Evolutionary conservation across 345 rosid species (phyloP), one percentile per base, ranked within the genome.

Genomic region (Dipteronia dyeriana): DNA sequence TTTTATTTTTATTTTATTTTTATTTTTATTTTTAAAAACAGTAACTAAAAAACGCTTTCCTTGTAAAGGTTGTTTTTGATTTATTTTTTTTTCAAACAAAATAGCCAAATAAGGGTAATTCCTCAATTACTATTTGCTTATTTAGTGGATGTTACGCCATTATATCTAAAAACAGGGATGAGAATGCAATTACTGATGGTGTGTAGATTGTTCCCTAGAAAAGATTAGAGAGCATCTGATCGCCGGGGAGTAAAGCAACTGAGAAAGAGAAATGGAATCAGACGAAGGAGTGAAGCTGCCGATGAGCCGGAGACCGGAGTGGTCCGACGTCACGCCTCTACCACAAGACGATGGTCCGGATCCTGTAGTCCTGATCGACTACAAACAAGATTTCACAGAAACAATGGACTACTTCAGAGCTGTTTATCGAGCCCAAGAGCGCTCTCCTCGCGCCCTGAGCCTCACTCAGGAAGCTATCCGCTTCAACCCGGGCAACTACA

Each of bases 331-430:
- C 59, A 85, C 78, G 14, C 95, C 97, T 66, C 59, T 92, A 31
- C 86, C 81, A 7, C 98, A 96, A 81, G 84, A 96, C 81, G 98
- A 96, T 75, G 98, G 97, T 1, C 94, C 95, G 8, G 87, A 89
- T 76, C 98, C 94, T 0, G 97, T 96, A 43, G 98, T 92, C 0
- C 85, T 90, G 23, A 94, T 94, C 82, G 95, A 90, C 1, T 94
- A 92, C 89, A 88, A 85, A 82, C 92, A 88, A 29, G 88, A 89
- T 17, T 96, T 96, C 79, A 86, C 86, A 14, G 97, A 94, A 86
- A 86, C 92, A 16, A 96, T 96, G 97, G 88, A 88, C 86, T 96
- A 92, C 86, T 96, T 96, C 73, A 92, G 98, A 3, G 95, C 97
- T 61, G 68, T 96, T 47, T 96, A 89, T 79, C 43, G 47, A 69